Evolutionary conservation across 2,329 filamentous ascomycete genomes (phyloP), one percentile per base, ranked within the genome.

Genomic region (Sarocladiaceae sp.): DNA sequence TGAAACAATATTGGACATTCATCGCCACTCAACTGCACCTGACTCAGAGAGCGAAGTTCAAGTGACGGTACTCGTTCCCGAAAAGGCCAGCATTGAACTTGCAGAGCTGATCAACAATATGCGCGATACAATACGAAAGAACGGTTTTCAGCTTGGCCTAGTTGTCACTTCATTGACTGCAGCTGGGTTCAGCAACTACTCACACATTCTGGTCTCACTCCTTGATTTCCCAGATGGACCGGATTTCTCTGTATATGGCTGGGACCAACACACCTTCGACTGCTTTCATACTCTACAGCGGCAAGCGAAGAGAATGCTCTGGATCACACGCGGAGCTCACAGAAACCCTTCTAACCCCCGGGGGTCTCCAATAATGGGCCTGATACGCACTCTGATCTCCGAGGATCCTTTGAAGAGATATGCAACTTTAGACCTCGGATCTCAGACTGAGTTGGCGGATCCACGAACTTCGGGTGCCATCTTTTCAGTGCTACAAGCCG

Each of bases 351-450:
- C 28, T 35, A 66, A 64, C 15, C 74, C 76, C 0, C 58, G 59
- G 22, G 62, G 65, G 12, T 65, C 75, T 2, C 65, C 71, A 0
- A 66, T 78, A 18, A 59, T 74, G n/a, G 76, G 71, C 2, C 60
- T 80, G 15, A 68, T 73, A 1, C 67, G 78, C 18, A 74, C 75
- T 0, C 62, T 80, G 8, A 69, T 73, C 44, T 80, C 77, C 0
- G 78, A 80, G 44, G 71, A 78, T 54, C 64, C 70, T 1, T 64
- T 69, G 17, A 76, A 69, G 57, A 61, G 56, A 1, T 64, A 79
- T 15, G 62, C 71, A 11, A 73, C 70, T 0, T 61, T 79, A n/a
- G 76, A 79, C 49, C 33, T 78, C 4, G 59, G 56, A 15, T 15
- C 26, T 1, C 44, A 53, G 3, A 64, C 66, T 2, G 48, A 40